Conservation (phyloP, 805 yeast genomes). For the Vanderwaltozyma tropicalis region DNA sequence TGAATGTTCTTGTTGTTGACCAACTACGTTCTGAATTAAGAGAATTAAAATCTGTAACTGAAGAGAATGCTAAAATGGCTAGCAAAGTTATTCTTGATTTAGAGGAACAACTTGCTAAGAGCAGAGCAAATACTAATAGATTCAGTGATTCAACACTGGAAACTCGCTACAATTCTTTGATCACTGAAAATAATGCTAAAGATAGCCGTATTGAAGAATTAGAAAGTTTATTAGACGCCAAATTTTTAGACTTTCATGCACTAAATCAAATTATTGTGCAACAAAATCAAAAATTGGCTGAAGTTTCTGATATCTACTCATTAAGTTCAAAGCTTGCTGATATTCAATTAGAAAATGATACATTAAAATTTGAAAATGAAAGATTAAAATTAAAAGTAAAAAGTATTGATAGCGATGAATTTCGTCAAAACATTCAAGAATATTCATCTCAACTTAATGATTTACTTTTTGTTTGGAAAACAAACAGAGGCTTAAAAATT, state of each 20-base stretch:
- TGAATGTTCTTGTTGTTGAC: not conserved
- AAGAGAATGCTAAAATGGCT: conserved; percentile 46
- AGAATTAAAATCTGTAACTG: conserved; percentile 34
- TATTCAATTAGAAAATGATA: conserved; percentile 37
- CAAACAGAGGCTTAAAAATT: conserved; percentile 7
- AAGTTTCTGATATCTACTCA: conserved; percentile 26
- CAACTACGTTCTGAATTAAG: conserved; percentile 28
- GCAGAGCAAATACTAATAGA: not conserved
- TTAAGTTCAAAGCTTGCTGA: conserved; percentile 38
- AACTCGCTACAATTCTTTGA: conserved; percentile 22
- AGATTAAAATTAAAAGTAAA: conserved; percentile 32
- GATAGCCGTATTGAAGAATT: conserved; percentile 22
- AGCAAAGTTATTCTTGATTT: conserved; percentile 41
- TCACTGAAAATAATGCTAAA: conserved; percentile 11
- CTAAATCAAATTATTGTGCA: conserved; percentile 44
- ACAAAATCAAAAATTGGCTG: conserved; percentile 40
- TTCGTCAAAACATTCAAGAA: conserved; percentile 14
- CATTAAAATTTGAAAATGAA: conserved; percentile 35
- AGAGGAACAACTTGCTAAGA: conserved; percentile 23
- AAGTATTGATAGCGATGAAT: conserved; percentile 21
- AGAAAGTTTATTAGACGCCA: conserved; percentile 43
- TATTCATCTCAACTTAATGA: conserved; percentile 15
- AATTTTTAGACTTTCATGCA: conserved; percentile 40
- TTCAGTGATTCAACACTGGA: conserved; percentile 2
- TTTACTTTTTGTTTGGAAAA: conserved; percentile 19